These are phyloP conservation scores for Cardamine resedifolia DNA, from an alignment of 345 rosid species.

Conservation along the genomic window DNA sequence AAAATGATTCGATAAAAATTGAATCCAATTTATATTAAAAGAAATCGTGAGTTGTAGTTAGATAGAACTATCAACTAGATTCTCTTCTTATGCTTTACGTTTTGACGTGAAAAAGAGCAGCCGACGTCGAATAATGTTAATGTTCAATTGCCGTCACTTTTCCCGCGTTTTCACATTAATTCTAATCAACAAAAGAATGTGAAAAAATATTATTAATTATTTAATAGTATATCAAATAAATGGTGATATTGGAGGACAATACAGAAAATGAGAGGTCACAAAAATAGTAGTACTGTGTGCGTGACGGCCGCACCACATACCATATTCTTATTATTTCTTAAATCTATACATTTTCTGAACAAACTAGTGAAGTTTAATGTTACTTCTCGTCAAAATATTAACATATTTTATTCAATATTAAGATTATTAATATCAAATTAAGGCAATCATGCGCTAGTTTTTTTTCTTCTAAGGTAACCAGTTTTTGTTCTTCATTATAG, in stretches of 20 bases:
- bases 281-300: constrained; percentile 20
- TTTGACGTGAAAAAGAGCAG: constrained; percentile 5
- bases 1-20: background rate
- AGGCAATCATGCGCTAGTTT: background rate
- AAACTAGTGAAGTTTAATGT: background rate
- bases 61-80: constrained; percentile 27
- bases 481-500: background rate
- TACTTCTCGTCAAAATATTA: background rate
- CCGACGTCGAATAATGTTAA: constrained; percentile 28
- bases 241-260: constrained; percentile 21
- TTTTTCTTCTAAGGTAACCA: background rate
- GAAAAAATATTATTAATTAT: background rate
- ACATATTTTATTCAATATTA: background rate
- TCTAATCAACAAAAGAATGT: constrained; percentile 23
- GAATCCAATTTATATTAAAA: background rate
- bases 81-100: constrained; percentile 35
- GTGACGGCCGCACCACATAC: constrained; percentile 29
- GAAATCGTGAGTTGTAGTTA: background rate
- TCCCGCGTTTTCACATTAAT: constrained; percentile 39
- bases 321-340: background rate
- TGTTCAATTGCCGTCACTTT: constrained; percentile 34
- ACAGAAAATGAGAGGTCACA: constrained; percentile 32
- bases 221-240: background rate
- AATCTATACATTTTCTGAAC: background rate
- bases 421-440: background rate